phyloP scores from a whole-genome alignment of 2,329 filamentous ascomycete genomes.

The Septoria petroselini region DNA sequence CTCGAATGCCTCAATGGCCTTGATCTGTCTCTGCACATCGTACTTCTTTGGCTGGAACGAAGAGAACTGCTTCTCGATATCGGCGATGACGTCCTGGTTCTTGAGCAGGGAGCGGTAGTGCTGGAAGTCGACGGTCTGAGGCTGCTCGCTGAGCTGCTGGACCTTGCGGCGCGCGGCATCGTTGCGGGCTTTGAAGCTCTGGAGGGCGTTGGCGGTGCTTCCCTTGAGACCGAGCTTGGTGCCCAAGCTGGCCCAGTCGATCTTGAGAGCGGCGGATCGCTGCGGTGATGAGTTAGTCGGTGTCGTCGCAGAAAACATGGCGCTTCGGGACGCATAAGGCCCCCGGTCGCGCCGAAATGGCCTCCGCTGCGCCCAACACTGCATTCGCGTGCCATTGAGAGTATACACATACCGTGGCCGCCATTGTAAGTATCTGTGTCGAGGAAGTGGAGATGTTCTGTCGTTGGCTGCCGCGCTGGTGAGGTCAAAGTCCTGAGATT shows the following conservation, averaged over 20 bases:
- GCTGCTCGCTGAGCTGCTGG: slow-evolving; percentile 74
- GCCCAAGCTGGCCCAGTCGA: slow-evolving; percentile 97
- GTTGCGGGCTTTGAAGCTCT: slow-evolving; percentile 99
- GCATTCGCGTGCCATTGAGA: neutral
- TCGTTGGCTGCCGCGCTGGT: neutral
- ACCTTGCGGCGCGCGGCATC: slow-evolving; percentile 97
- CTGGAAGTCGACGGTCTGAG: slow-evolving; percentile 85
- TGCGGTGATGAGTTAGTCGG: slow-evolving; percentile 45
- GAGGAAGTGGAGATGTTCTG: neutral
- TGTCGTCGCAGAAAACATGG: slow-evolving; percentile 10
- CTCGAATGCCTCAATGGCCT: slow-evolving; percentile 98
- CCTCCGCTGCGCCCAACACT: neutral
- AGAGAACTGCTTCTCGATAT: slow-evolving; percentile 95
- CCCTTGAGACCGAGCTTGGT: slow-evolving; percentile 93
- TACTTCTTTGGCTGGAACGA: slow-evolving; percentile 90
- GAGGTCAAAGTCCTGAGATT: no score
- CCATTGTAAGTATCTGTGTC: slow-evolving; percentile 29
- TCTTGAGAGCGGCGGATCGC: slow-evolving; percentile 97
- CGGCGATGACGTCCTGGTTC: slow-evolving; percentile 91
- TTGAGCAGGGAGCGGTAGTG: slow-evolving; percentile 90
- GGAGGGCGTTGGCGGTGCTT: slow-evolving; percentile 84
- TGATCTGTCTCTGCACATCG: slow-evolving; percentile 89
- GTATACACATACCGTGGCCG: slow-evolving; percentile 32
- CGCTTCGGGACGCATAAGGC: slow-evolving; percentile 6
- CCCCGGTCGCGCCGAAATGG: neutral